A percentile compares a stretch with the other conserved stretches of the same genome.
phyloP scores from a whole-genome alignment of 805 yeast genomes.

The Millerago galiae region DNA sequence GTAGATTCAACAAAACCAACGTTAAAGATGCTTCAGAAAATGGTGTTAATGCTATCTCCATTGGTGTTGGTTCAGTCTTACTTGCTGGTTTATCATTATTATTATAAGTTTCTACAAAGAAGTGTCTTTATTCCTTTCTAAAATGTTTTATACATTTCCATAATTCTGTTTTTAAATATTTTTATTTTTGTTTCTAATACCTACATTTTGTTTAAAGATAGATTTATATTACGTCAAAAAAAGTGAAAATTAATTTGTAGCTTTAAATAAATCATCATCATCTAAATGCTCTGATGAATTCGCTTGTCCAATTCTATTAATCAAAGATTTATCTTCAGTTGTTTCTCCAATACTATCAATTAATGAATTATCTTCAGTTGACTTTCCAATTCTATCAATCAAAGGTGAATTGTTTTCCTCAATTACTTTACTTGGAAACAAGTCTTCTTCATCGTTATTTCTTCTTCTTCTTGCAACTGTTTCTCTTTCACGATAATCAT shows the following conservation, averaged over 20 bases:
- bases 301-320: constrained; percentile 2
- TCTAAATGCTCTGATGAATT: constrained; percentile 4
- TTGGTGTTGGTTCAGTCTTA: constrained; percentile 38
- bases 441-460: constrained; percentile 13
- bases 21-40: constrained; percentile 21
- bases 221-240: background rate
- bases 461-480: constrained; percentile 11
- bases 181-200: background rate
- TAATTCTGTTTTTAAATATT: no score
- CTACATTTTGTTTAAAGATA: background rate
- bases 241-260: background rate
- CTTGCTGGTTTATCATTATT: constrained; percentile 46
- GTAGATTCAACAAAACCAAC: constrained; percentile 42
- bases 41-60: constrained; percentile 24
- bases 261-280: constrained; percentile 11
- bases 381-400: background rate
- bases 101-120: constrained; percentile 13
- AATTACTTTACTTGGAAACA: constrained; percentile 16
- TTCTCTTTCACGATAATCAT: constrained; percentile 20
- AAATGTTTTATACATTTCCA: no score
- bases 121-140: no score
- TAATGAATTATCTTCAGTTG: background rate
- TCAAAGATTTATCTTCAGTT: background rate
- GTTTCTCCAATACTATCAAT: constrained; percentile 2
- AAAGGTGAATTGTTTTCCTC: background rate